Base-by-base conservation (phyloP, 441 rosid species). In the Populus hybrid region DNA sequence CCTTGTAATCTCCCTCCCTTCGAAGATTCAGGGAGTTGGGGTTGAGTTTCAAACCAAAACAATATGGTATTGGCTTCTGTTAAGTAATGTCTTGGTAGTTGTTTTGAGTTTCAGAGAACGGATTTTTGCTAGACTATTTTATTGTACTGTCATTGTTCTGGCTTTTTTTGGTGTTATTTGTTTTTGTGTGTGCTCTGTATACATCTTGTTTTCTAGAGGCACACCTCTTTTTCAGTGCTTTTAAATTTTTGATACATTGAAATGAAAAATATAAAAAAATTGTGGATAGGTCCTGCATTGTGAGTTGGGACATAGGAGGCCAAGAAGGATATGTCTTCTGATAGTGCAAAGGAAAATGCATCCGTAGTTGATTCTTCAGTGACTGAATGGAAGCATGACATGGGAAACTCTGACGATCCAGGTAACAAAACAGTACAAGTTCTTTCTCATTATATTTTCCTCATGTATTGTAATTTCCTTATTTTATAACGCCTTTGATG, bases 331-430 rank as follows among this genome's bases (percentile, higher is more conserved):
- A 92, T 95, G 99, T 93, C 99, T 78, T 92, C 89, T 79, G 98
- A 93, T 87, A 89, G 92, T 64, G 90, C 88, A 6, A 92, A 88
- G 77, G 97, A 93, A 85, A 91, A 88, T 89, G 93, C 93, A 67
- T 95, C 95, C 35, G 97, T 91, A 78, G 97, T 91, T 36, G 99
- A 92, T 84, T 95, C 98, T 11, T 93, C 99, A 10, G 81, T 84
- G 86, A 91, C 98, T 69, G 96, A 92, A 77, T 88, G 91, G 92
- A 93, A 85, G 77, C 91, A 86, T 83, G 98, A 95, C 67, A 68
- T 88, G 79, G 90, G 86, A 61, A 86, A 86, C 87, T 84, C 84
- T 40, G 93, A 95, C 77, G 95, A 91, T 88, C 90, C 88, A 80
- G 97, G 98, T 95, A 86, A 82, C 40, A 24, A 68, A 40, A 26